Evolutionary conservation across 768 basidiomycete species (phyloP).

Genomic region (Hericium coralloides): DNA sequence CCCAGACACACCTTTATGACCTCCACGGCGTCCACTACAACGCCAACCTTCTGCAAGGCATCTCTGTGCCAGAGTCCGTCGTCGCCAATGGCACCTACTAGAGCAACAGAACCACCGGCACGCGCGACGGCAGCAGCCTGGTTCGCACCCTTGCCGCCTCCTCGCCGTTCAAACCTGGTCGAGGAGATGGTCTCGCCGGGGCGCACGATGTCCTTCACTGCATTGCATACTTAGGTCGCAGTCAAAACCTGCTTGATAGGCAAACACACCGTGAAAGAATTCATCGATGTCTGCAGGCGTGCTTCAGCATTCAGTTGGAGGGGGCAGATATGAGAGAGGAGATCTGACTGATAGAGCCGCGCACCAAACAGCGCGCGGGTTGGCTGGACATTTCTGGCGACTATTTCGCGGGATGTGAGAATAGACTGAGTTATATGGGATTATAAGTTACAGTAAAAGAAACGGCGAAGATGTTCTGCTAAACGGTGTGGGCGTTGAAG

Average conservation of each 20-base stretch:
- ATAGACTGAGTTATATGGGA: too few species aligned
- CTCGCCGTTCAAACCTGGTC: constrained; percentile 33
- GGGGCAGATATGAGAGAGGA: not conserved
- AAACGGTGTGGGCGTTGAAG: not conserved
- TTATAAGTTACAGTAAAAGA: too few species aligned
- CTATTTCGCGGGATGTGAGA: not conserved
- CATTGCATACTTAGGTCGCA: not conserved
- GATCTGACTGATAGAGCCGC: constrained; percentile 6
- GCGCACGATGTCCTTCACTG: constrained; percentile 43
- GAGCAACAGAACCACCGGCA: constrained; percentile 38
- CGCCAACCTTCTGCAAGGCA: constrained; percentile 29
- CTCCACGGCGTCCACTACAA: constrained; percentile 30
- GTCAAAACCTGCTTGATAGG: not conserved
- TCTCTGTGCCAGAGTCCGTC: constrained; percentile 44
- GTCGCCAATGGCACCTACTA: constrained; percentile 44
- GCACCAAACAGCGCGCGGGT: constrained; percentile 1
- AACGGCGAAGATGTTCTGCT: too few species aligned
- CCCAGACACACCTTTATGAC: constrained; percentile 27
- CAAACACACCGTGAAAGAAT: constrained; percentile 40
- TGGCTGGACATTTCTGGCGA: not conserved
- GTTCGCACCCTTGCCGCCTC: constrained; percentile 59
- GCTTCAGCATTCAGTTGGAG: not conserved
- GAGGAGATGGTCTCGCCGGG: constrained; percentile 58
- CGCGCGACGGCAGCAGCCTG: constrained; percentile 49
- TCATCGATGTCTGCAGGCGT: constrained; percentile 41